Evolutionary conservation across 352 stramenopile species (phyloP).

Genomic region (Blastocystis sp.): DNA sequence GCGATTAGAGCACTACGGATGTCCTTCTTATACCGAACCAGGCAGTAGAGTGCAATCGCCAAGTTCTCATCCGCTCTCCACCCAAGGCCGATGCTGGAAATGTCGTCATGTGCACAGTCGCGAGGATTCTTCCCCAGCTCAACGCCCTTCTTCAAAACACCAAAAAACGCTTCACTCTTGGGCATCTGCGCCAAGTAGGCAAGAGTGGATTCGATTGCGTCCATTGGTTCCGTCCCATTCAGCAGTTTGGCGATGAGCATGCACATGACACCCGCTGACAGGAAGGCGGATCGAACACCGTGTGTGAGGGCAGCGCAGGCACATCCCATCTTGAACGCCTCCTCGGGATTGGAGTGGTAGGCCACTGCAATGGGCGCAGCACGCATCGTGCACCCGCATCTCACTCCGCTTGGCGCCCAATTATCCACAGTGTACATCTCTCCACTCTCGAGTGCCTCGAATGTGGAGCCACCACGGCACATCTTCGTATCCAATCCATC

Average conservation of each 20-base stretch:
- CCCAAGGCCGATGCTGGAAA: neutral
- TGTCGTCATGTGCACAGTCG: neutral
- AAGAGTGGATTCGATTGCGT: neutral
- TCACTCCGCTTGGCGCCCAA: neutral
- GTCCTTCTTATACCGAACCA: neutral
- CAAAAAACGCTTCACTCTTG: neutral
- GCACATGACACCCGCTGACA: conserved; percentile 7
- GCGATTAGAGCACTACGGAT: neutral
- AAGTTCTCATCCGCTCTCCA: conserved; percentile 18
- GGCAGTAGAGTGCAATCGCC: conserved; percentile 7
- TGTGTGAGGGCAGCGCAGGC: conserved; percentile 7
- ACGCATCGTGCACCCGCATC: neutral
- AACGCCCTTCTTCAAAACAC: conserved; percentile 13
- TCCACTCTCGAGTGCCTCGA: neutral
- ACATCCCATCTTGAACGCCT: neutral
- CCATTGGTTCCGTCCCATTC: neutral
- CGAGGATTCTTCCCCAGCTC: neutral
- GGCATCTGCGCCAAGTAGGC: neutral
- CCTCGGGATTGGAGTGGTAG: neutral
- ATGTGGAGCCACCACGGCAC: conserved; percentile 23
- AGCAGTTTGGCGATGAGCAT: neutral
- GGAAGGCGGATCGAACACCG: neutral
- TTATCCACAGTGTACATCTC: conserved; percentile 3
- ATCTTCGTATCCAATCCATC: neutral
- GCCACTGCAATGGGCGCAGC: neutral